These are phyloP conservation scores for Kurtzmaniella quercitrusa DNA, from an alignment of 1,139 yeast genomes.

Conservation along the genomic window DNA sequence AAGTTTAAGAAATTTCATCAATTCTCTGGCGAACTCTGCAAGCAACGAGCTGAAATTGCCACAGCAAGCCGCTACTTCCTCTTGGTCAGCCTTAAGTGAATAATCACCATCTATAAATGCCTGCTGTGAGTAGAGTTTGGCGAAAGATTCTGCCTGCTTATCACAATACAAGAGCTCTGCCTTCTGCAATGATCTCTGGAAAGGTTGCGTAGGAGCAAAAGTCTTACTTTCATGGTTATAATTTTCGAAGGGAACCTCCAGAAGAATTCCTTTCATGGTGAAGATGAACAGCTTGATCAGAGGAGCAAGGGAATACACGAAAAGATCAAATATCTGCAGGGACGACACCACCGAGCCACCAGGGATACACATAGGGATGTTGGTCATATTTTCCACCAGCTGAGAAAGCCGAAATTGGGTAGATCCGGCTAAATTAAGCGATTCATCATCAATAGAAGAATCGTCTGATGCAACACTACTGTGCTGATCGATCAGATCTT, in stretches of 20 bases:
- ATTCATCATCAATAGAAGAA: conserved; percentile 6
- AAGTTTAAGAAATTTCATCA: conserved; percentile 44
- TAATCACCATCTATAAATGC: conserved; percentile 40
- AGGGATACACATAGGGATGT: background rate
- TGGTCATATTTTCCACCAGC: conserved; percentile 22
- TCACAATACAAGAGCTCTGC: conserved; percentile 54
- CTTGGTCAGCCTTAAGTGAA: conserved; percentile 58
- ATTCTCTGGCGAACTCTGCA: conserved; percentile 58
- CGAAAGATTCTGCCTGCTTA: conserved; percentile 56
- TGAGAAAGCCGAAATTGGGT: conserved; percentile 13
- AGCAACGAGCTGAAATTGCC: conserved; percentile 72
- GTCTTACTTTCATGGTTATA: conserved; percentile 9
- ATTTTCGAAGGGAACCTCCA: conserved; percentile 54
- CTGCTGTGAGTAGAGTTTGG: conserved; percentile 54
- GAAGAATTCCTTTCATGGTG: conserved; percentile 59
- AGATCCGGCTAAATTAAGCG: conserved; percentile 17
- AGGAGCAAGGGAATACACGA: conserved; percentile 67
- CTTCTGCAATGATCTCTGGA: conserved; percentile 42
- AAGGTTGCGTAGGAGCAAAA: conserved; percentile 38
- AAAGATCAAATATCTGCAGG: conserved; percentile 57
- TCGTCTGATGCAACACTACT: conserved; percentile 2
- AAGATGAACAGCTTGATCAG: conserved; percentile 64
- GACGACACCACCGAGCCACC: conserved; percentile 34
- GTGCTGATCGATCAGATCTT: conserved; percentile 3
- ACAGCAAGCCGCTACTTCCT: conserved; percentile 81